These are phyloP conservation scores for Trichophyton schoenleinii DNA, from an alignment of 2,329 filamentous ascomycete species.

Conservation along the genomic window DNA sequence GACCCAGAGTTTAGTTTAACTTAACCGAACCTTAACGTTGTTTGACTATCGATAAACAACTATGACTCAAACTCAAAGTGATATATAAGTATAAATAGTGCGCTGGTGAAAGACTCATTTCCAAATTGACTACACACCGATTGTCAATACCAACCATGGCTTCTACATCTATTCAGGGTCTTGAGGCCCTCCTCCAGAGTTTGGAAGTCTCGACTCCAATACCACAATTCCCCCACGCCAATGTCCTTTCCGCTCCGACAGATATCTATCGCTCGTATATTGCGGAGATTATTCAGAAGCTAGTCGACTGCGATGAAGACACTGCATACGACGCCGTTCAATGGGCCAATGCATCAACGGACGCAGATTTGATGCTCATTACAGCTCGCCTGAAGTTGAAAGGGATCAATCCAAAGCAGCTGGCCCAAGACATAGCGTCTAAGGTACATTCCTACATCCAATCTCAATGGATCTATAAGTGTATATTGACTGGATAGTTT, in stretches of 20 bases:
- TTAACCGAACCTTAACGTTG: too few relatives aligned
- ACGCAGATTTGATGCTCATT: slow-evolving; percentile 68
- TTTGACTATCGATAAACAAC: too few relatives aligned
- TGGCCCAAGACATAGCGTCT: slow-evolving; percentile 49
- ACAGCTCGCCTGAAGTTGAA: slow-evolving; percentile 67
- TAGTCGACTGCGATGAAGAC: slow-evolving; percentile 56
- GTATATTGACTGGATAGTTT: slow-evolving; percentile 40
- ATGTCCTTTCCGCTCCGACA: slow-evolving; percentile 46
- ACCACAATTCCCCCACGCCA: neutral
- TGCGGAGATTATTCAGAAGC: slow-evolving; percentile 51
- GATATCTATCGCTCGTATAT: slow-evolving; percentile 72
- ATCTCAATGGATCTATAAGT: neutral
- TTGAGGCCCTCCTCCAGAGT: neutral
- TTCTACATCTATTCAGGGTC: neutral
- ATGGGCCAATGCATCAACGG: slow-evolving; percentile 68
- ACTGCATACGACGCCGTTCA: slow-evolving; percentile 64
- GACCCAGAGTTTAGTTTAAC: too few relatives aligned
- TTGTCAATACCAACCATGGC: too few relatives aligned
- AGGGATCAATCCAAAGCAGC: slow-evolving; percentile 51
- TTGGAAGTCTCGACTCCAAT: neutral
- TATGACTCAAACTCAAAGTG: too few relatives aligned
- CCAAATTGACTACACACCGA: too few relatives aligned
- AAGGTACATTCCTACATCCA: slow-evolving; percentile 35
- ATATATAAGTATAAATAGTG: too few relatives aligned
- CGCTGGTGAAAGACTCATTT: too few relatives aligned